phyloP scores from a whole-genome alignment of 768 basidiomycete genomes.

The Xerocomellus chrysenteron region DNA sequence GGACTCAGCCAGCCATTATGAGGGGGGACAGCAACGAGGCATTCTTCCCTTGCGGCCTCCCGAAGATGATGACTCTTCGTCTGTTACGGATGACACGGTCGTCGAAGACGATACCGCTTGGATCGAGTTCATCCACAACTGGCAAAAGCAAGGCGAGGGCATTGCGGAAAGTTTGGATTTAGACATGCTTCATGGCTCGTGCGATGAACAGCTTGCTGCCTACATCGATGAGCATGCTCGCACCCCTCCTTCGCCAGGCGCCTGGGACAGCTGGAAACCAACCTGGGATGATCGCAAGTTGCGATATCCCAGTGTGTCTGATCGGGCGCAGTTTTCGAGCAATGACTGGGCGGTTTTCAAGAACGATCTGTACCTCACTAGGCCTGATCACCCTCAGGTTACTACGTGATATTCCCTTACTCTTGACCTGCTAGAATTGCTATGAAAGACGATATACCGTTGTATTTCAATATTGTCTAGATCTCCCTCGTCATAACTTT shows the following conservation, averaged over 20 bases:
- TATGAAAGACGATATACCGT: too few relatives aligned
- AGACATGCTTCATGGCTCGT: too few relatives aligned
- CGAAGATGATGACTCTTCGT: background rate
- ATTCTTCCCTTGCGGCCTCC: background rate
- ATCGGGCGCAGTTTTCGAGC: background rate
- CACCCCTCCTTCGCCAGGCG: background rate
- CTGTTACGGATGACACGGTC: background rate
- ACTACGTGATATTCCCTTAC: too few relatives aligned
- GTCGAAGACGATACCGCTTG: background rate
- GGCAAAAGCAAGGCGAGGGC: background rate
- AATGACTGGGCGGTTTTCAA: background rate
- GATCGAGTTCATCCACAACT: slow-evolving; percentile 1
- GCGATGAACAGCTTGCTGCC: background rate
- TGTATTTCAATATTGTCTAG: too few relatives aligned
- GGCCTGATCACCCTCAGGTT: background rate
- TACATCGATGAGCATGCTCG: background rate
- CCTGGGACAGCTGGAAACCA: background rate
- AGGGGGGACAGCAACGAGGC: background rate
- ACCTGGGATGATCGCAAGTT: background rate
- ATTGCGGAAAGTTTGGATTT: background rate
- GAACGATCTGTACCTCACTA: background rate
- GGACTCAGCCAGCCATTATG: background rate
- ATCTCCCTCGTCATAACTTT: too few relatives aligned
- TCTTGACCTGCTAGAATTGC: too few relatives aligned
- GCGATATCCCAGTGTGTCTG: background rate